A percentile compares a stretch with the other conserved stretches of the same genome.
These are phyloP conservation scores for Teratosphaeria zuluensis DNA, from an alignment of 2,329 filamentous ascomycete species.

Conservation along the genomic window DNA sequence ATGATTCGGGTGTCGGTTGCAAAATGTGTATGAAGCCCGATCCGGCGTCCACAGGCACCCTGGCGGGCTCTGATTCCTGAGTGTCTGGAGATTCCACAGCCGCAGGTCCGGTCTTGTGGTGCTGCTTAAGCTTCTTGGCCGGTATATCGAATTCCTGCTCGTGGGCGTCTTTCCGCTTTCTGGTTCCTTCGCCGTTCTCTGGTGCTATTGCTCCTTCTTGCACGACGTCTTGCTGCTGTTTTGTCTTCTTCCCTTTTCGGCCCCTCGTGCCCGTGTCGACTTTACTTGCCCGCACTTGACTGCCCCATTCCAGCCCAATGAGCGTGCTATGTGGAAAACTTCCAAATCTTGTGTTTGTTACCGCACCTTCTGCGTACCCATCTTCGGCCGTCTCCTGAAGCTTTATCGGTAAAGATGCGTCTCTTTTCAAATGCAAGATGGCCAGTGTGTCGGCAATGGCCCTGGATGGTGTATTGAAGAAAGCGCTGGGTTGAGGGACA, in stretches of 20 bases:
- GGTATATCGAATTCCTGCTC: slow-evolving; percentile 9
- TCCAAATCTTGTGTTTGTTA: slow-evolving; percentile 84
- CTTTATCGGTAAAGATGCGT: slow-evolving; percentile 69
- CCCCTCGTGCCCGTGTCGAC: slow-evolving; percentile 89
- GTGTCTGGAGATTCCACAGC: slow-evolving; percentile 21
- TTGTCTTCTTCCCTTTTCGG: slow-evolving; percentile 48
- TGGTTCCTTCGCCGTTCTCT: not conserved
- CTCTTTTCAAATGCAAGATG: slow-evolving; percentile 79
- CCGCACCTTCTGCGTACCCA: slow-evolving; percentile 34
- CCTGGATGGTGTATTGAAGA: slow-evolving; percentile 58
- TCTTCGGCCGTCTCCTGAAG: slow-evolving; percentile 32
- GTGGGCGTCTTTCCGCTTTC: slow-evolving; percentile 14
- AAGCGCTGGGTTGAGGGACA: slow-evolving; percentile 46
- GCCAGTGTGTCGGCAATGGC: slow-evolving; percentile 61
- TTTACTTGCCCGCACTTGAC: slow-evolving; percentile 77
- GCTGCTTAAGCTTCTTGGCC: slow-evolving; percentile 26
- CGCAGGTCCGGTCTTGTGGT: slow-evolving; percentile 10
- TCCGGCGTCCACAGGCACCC: slow-evolving; percentile 44
- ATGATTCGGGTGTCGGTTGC: slow-evolving; percentile 70
- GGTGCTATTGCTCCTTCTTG: slow-evolving; percentile 6
- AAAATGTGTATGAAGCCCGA: slow-evolving; percentile 69
- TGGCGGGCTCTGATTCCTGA: not conserved
- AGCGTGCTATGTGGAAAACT: slow-evolving; percentile 51
- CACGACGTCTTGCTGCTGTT: slow-evolving; percentile 30
- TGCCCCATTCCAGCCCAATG: slow-evolving; percentile 74